Evolutionary conservation across 306 rosid genomes (phyloP).

Genomic region (Vachellia pachyceras): DNA sequence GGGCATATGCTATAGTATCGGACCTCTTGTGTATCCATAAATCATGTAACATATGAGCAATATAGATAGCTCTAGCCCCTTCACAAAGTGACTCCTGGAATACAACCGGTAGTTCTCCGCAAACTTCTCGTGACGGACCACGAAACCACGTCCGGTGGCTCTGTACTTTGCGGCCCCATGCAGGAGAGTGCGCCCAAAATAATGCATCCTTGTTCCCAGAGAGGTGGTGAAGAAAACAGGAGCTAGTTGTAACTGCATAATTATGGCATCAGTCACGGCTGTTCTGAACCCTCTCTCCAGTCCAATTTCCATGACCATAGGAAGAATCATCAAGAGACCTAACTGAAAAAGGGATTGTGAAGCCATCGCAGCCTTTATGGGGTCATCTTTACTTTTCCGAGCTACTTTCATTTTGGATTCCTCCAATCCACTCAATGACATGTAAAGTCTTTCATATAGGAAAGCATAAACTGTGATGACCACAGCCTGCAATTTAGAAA

Average conservation of each 20-base stretch:
- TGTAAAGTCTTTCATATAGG: constrained; percentile 86
- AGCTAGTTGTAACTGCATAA: constrained; percentile 95
- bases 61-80: constrained; percentile 79
- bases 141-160: constrained; percentile 99
- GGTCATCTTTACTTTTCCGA: constrained; percentile 60
- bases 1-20: constrained; percentile 47
- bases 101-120: constrained; percentile 92
- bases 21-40: constrained; percentile 64
- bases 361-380: constrained; percentile 83
- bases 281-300: constrained; percentile 96
- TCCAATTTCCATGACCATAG: constrained; percentile 98
- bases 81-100: constrained; percentile 94
- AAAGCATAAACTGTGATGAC: constrained; percentile 75
- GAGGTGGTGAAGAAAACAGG: constrained; percentile 95
- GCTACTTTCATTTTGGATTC: constrained; percentile 65
- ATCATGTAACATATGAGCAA: constrained; percentile 74
- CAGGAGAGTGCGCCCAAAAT: constrained; percentile 88
- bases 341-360: constrained; percentile 89
- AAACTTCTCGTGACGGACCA: constrained; percentile 89
- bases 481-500: constrained; percentile 64
- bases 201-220: constrained; percentile 89
- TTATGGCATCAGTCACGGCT: constrained; percentile 73
- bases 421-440: constrained; percentile 93
- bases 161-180: constrained; percentile 97
- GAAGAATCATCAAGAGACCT: constrained; percentile 87